Base-by-base conservation (phyloP, 2,329 filamentous ascomycete species). In the Diplodia corticola region DNA sequence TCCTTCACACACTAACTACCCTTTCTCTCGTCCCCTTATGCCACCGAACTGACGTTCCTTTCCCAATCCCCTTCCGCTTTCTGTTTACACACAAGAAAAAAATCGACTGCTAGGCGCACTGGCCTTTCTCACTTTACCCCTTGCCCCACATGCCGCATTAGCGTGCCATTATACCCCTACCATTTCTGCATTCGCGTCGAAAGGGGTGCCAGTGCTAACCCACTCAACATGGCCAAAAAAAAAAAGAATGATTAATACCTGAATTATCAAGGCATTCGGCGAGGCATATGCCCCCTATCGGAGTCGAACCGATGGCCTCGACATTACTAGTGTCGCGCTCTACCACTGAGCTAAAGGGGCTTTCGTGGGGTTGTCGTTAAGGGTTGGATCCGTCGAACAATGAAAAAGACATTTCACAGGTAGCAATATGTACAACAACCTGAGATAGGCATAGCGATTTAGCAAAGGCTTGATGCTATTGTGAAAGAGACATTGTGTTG, bases 291-390 rank as follows among this genome's bases (percentile, higher is more conserved):
- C 63, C 63, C 53, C 63, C 63, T 57, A 59, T 65, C 63, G 63
- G 63, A 65, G 63, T 65, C 63, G 63, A 65, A 65, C 63, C 63
- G 63, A 65, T 59, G 63, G 63, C 63, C 63, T 65, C 63, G 63
- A 59, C 63, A 65, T 65, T 65, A 65, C 63, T 65, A 65, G 63
- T 65, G 63, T 59, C 63, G 63, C 63, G 63, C 63, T 65, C 63
- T 65, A 65, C 63, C 63, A 65, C 63, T 65, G 63, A 65, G 63
- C 63, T 65, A 65, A 57, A 65, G 63, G 53, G 63, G 63, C 63
- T 51, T 4, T 22, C 9, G 46, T 48, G 17, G 37, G 46, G 7
- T n/a, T 22, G 17, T 20, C 30, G 17, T 15, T 10, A 9, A 17
- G 17, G 9, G 17, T 12, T 12, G n/a, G 17, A 10, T 33, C 24